Percentiles rank a stretch among this genome's conserved stretches.
phyloP scores from a whole-genome alignment of 2,329 filamentous ascomycete genomes.

The Alternaria sp. region DNA sequence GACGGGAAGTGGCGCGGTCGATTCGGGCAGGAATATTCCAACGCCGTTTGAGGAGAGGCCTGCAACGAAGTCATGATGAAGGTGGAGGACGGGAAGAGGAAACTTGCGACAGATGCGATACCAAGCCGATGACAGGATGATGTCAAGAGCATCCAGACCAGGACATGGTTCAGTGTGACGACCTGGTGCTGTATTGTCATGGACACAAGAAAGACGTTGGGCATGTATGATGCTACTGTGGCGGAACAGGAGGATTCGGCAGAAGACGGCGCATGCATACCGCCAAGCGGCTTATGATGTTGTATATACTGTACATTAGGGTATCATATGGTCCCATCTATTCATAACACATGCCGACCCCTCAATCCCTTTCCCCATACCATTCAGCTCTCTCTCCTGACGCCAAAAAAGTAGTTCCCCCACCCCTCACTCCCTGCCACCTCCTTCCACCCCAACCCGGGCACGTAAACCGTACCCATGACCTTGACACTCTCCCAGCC shows the following conservation, averaged over 20 bases:
- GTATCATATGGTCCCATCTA: slow-evolving; percentile 14
- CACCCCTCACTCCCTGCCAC: slow-evolving; percentile 82
- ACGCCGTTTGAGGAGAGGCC: slow-evolving; percentile 38
- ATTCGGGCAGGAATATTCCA: slow-evolving; percentile 30
- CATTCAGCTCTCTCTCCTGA: slow-evolving; percentile 62
- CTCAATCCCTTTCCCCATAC: not conserved
- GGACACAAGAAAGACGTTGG: not conserved
- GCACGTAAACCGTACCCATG: slow-evolving; percentile 89
- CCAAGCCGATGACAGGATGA: not conserved
- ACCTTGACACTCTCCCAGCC: slow-evolving; percentile 62
- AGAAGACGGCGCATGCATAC: not conserved
- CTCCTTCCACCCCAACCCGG: slow-evolving; percentile 88
- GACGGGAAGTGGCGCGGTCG: not conserved
- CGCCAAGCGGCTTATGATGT: slow-evolving; percentile 2
- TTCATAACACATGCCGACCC: not conserved
- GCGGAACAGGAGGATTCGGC: not conserved
- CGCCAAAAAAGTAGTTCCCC: slow-evolving; percentile 96
- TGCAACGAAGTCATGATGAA: slow-evolving; percentile 21
- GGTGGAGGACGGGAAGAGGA: not conserved
- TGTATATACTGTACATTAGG: slow-evolving; percentile 18
- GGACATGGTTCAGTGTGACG: not conserved
- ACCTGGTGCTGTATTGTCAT: not conserved
- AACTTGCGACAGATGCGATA: not conserved
- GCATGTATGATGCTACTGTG: not conserved
- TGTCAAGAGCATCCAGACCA: not conserved